Percentiles rank a stretch among this genome's conserved stretches.
Evolutionary conservation across 495 filamentous ascomycete genomes (phyloP).

Genomic region (Tuber magnatum): DNA sequence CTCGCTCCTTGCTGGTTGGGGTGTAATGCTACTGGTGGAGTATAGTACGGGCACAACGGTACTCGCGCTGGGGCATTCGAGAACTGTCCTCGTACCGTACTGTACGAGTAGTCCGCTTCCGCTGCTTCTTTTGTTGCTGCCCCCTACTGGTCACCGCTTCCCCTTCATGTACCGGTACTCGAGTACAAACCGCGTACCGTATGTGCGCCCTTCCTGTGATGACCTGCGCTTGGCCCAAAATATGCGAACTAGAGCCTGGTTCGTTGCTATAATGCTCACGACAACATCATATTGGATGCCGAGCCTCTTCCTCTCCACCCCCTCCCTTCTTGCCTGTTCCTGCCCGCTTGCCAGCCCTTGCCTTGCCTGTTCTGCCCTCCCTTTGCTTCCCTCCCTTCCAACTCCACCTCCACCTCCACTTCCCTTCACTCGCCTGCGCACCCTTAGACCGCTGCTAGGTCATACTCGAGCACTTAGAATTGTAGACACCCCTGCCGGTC

Average conservation of each 20-base stretch:
- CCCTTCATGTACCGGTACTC: conserved; percentile 26
- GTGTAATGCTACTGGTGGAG: neutral
- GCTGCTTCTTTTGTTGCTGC: neutral
- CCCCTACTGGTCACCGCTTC: conserved; percentile 8
- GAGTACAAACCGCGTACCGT: neutral
- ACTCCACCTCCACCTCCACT: neutral
- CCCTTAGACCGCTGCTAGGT: conserved; percentile 9
- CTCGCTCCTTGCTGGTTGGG: neutral
- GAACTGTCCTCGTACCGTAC: neutral
- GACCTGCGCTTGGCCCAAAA: conserved; percentile 31
- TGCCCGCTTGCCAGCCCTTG: neutral
- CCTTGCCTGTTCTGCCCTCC: neutral
- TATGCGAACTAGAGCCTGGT: conserved; percentile 16
- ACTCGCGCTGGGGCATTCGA: too few species aligned
- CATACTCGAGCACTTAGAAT: conserved; percentile 22
- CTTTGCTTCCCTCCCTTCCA: neutral
- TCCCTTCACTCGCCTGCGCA: neutral
- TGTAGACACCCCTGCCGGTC: conserved; percentile 31
- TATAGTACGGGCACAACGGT: neutral
- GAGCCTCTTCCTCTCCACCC: conserved; percentile 28
- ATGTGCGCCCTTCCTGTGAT: conserved; percentile 4
- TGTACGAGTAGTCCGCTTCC: neutral
- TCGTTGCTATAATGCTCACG: conserved; percentile 14
- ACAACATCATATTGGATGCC: conserved; percentile 28
- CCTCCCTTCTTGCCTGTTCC: conserved; percentile 12